Conservation (phyloP, 2,329 filamentous ascomycete species). For the Pestalotiopsis sp. region DNA sequence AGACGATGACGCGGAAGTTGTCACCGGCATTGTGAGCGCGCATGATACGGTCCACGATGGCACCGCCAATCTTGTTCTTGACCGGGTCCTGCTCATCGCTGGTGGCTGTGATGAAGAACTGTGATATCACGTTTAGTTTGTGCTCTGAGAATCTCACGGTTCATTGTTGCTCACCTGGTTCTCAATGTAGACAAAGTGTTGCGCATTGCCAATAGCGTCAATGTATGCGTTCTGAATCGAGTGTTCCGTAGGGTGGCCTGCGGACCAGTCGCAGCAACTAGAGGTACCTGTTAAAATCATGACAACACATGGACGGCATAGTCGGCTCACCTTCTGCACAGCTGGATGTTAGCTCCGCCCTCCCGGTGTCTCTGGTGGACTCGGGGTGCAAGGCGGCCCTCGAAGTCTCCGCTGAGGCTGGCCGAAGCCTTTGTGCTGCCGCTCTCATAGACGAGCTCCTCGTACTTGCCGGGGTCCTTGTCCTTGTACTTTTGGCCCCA, state of each 20-base stretch:
- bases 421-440: conserved; percentile 21
- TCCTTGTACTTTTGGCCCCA: conserved; percentile 76
- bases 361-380: conserved; percentile 38
- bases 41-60: conserved; percentile 77
- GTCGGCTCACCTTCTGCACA: conserved; percentile 45
- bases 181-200: conserved; percentile 80
- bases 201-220: conserved; percentile 66
- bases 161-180: conserved; percentile 55
- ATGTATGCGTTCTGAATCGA: conserved; percentile 88
- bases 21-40: conserved; percentile 68
- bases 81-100: conserved; percentile 71
- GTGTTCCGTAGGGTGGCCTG: conserved; percentile 60
- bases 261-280: conserved; percentile 55
- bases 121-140: conserved; percentile 13
- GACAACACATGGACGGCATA: too few species aligned
- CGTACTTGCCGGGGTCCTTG: conserved; percentile 54
- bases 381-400: conserved; percentile 43
- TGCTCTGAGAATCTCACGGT: too few species aligned
- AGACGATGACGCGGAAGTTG: conserved; percentile 73
- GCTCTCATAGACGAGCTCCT: conserved; percentile 27
- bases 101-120: conserved; percentile 88
- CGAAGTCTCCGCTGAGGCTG: conserved; percentile 42
- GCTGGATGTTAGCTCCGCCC: conserved; percentile 42
- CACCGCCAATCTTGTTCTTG: conserved; percentile 76
- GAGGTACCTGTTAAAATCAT: neutral